Percentiles rank a stretch among this genome's conserved stretches.
Evolutionary conservation across 164 flowering plant species (phyloP).

Genomic region (Buxus sempervirens): DNA sequence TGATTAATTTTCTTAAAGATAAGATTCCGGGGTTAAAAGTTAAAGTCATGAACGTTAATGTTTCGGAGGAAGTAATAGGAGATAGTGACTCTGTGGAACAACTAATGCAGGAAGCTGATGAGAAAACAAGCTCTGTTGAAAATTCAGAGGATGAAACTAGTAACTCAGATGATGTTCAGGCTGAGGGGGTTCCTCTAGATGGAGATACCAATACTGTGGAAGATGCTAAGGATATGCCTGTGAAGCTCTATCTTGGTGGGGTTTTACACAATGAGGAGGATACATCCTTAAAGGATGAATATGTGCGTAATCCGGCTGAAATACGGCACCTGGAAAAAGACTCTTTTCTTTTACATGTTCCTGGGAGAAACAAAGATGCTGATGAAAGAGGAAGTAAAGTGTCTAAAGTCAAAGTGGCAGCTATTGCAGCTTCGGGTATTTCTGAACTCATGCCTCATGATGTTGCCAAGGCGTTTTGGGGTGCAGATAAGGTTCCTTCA

Average conservation of each 20-base stretch:
- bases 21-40: slow-evolving; percentile 85
- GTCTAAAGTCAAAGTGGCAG: slow-evolving; percentile 56
- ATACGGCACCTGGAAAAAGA: slow-evolving; percentile 64
- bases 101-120: slow-evolving; percentile 54
- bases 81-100: slow-evolving; percentile 53
- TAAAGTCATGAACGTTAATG: slow-evolving; percentile 66
- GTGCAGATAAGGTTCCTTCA: slow-evolving; percentile 60
- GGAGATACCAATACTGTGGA: slow-evolving; percentile 39
- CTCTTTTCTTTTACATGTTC: slow-evolving; percentile 71
- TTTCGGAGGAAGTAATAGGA: slow-evolving; percentile 45
- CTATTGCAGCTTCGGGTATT: slow-evolving; percentile 62
- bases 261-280: slow-evolving; percentile 79
- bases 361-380: slow-evolving; percentile 42
- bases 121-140: slow-evolving; percentile 34
- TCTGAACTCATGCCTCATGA: slow-evolving; percentile 94
- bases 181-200: slow-evolving; percentile 43
- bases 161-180: slow-evolving; percentile 47
- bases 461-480: slow-evolving; percentile 81
- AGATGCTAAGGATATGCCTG: slow-evolving; percentile 44
- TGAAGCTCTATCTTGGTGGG: slow-evolving; percentile 82
- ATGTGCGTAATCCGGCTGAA: slow-evolving; percentile 72
- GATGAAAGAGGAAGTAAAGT: slow-evolving; percentile 37
- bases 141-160: slow-evolving; percentile 44
- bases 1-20: slow-evolving; percentile 76
- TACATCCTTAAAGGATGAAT: slow-evolving; percentile 54